phyloP scores from a whole-genome alignment of 176 grass and related monocot genomes.

The Cymbopogon citratus region DNA sequence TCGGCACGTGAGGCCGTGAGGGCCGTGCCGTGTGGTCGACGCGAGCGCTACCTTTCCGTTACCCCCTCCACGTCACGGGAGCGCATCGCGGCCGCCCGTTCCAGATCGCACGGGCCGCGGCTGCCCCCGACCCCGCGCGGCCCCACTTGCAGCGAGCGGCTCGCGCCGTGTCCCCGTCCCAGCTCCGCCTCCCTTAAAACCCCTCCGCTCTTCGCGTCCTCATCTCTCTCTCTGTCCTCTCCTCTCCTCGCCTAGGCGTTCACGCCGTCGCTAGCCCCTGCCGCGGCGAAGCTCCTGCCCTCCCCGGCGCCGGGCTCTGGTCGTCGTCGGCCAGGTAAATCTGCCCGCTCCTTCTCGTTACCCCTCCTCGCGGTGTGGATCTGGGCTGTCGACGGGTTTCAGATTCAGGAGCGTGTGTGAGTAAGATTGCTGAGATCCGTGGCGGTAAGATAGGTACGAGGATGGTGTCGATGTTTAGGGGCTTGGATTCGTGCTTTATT shows the following conservation, averaged over 20 bases:
- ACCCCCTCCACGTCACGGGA: conserved; percentile 29
- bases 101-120: background rate
- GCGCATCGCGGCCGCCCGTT: background rate
- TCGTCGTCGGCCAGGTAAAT: conserved; percentile 12
- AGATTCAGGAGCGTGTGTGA: background rate
- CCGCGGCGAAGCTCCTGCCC: background rate
- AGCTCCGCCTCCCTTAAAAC: background rate
- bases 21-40: background rate
- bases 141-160: conserved; percentile 10
- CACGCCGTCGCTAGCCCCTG: conserved; percentile 14
- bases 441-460: background rate
- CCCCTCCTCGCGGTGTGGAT: background rate
- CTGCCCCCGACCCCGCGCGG: background rate
- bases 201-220: background rate
- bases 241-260: background rate
- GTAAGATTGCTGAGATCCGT: background rate
- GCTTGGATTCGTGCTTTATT: conserved; percentile 3
- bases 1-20: background rate
- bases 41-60: background rate
- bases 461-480: background rate
- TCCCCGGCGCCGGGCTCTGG: background rate
- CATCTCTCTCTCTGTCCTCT: background rate
- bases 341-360: background rate
- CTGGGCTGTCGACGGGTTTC: background rate
- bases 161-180: background rate